Evolutionary conservation across 306 rosid species (phyloP), one percentile per base, ranked within the genome.

Genomic region (Malus orientalis): DNA sequence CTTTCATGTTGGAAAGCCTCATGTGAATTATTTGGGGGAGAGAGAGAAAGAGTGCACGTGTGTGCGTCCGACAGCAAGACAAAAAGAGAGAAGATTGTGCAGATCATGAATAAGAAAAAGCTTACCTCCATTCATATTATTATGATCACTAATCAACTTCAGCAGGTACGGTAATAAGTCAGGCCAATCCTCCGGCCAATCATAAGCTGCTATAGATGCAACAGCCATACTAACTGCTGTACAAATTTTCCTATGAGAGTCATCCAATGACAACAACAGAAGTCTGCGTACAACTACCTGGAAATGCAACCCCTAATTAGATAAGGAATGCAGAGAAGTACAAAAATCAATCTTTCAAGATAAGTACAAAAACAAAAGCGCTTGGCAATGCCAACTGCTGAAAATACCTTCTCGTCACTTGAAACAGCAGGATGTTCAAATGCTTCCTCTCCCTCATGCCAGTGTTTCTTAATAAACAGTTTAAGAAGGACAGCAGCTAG

Each of bases 401-500:
- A 7, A 70, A 60, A 36, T 81, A 92, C 98, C 97, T 89, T 95
- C 71, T 95, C 98, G 36, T 92, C 91, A 22, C 25, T 73, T 33
- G 97, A 88, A 84, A 92, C 91, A 70, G 82, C 85, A 70, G 98
- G 97, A 79, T 89, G 93, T 79, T 95, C 98, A 81, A 92, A 95
- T 69, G 88, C 76, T 53, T 92, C 97, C 29, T 92, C 98, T 58
- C 77, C 92, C 86, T 92, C 97, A 77, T 89, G 89, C 98, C 98
- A 95, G 81, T 90, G 98, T 86, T 85, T 95, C 79, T 90, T 92
- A 68, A 95, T 89, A 47, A 90, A 90, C 82, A 92, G 97, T 87
- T 92, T 95, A 30, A 95, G 89, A 84, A 95, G 97, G 79, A 95
- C 97, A 33, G 98, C 97, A 83, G 98, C 98, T 95, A 95, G 84